Conservation (phyloP, 306 rosid species). For the Quillaja saponaria region DNA sequence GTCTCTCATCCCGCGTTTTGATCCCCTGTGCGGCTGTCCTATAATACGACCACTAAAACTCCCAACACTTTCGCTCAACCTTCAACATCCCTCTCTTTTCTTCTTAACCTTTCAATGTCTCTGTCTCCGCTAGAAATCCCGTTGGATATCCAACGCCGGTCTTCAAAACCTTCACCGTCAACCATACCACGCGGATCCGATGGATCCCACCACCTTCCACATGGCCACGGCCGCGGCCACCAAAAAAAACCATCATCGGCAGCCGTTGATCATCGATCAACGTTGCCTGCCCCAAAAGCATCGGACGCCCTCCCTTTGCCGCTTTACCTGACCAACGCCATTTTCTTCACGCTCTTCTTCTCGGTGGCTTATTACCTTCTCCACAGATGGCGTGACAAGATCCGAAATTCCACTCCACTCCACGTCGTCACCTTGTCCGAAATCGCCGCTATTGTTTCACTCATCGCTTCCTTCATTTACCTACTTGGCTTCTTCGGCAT, state of each 20-base stretch:
- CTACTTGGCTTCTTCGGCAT: slow-evolving; percentile 75
- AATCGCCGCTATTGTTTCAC: slow-evolving; percentile 58
- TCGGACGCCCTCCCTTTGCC: slow-evolving; percentile 72
- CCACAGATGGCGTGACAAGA: slow-evolving; percentile 75
- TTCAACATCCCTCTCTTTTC: background rate
- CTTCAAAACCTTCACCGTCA: background rate
- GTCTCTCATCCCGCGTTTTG: no score
- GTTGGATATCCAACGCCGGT: slow-evolving; percentile 28
- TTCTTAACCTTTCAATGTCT: background rate
- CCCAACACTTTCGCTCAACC: background rate
- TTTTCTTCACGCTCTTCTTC: slow-evolving; percentile 74
- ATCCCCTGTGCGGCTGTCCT: no score
- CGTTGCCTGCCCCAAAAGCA: slow-evolving; percentile 39
- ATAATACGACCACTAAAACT: background rate
- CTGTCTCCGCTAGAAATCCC: background rate
- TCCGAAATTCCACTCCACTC: slow-evolving; percentile 66
- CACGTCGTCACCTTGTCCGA: slow-evolving; percentile 64
- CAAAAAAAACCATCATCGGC: background rate
- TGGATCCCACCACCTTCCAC: background rate
- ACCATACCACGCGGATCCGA: background rate
- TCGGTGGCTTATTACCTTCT: slow-evolving; percentile 67
- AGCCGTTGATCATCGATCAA: background rate
- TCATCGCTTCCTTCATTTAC: slow-evolving; percentile 73
- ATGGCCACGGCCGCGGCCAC: background rate
- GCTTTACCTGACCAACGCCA: slow-evolving; percentile 56